Conservation (phyloP, 768 basidiomycete species). For the Neoboletus magnificus region DNA sequence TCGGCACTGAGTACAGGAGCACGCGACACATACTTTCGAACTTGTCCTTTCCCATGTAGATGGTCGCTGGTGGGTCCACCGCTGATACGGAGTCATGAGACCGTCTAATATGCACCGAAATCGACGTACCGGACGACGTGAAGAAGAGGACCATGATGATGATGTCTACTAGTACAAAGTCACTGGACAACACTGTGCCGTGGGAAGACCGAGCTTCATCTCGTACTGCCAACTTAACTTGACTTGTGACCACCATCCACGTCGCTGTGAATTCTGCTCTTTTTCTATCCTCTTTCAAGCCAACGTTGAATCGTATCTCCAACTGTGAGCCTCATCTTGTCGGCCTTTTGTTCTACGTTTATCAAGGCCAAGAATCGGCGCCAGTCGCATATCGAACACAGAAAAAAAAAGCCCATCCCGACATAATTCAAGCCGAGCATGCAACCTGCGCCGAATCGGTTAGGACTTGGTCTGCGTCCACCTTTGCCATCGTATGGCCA, state of each 20-base stretch:
- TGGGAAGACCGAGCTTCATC: neutral
- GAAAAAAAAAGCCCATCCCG: neutral
- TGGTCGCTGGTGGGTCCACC: slow-evolving; percentile 56
- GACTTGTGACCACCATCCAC: slow-evolving; percentile 3
- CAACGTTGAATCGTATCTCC: neutral
- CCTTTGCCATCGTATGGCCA: slow-evolving; percentile 86
- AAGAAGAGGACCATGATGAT: slow-evolving; percentile 74
- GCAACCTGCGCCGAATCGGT: slow-evolving; percentile 69
- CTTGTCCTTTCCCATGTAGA: slow-evolving; percentile 98
- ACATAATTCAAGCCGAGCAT: slow-evolving; percentile 33
- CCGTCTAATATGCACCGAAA: accelerated
- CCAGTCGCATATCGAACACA: neutral
- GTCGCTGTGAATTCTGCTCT: neutral
- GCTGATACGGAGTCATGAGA: slow-evolving; percentile 34
- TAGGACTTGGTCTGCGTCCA: slow-evolving; percentile 86
- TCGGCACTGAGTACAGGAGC: neutral
- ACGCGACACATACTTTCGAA: slow-evolving; percentile 69
- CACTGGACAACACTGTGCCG: neutral
- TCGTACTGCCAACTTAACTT: neutral
- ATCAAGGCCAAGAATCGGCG: neutral
- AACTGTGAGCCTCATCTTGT: slow-evolving; percentile 1
- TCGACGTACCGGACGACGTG: slow-evolving; percentile 45
- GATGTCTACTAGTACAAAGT: no score
- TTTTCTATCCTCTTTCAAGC: neutral
- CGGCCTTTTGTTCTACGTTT: neutral